phyloP scores from a whole-genome alignment of 805 yeast species.

The Yarrowia yakushimensis region DNA sequence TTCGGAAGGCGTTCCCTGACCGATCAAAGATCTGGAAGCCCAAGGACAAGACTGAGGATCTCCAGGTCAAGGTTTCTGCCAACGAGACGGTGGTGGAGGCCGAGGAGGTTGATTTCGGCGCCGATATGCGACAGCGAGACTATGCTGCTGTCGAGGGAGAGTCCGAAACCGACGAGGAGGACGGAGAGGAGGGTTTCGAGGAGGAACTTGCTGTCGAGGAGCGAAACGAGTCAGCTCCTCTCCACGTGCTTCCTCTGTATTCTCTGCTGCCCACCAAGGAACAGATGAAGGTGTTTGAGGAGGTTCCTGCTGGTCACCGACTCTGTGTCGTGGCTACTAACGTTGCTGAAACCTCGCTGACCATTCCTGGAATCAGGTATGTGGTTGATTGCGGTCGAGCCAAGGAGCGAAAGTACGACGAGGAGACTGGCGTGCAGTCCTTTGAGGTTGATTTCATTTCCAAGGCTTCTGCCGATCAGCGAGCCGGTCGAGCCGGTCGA shows the following conservation, averaged over 20 bases:
- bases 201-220: conserved; percentile 53
- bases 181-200: conserved; percentile 56
- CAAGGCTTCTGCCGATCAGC: conserved; percentile 92
- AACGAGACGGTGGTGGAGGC: conserved; percentile 71
- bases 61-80: conserved; percentile 51
- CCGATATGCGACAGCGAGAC: conserved; percentile 39
- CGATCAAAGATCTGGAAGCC: conserved; percentile 36
- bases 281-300: conserved; percentile 87
- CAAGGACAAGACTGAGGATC: conserved; percentile 28
- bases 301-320: conserved; percentile 81
- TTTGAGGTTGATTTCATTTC: conserved; percentile 89
- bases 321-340: conserved; percentile 93
- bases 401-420: conserved; percentile 79
- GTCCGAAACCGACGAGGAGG: conserved; percentile 44
- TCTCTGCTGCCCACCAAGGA: conserved; percentile 91
- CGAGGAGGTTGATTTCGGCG: conserved; percentile 71
- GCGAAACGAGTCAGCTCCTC: conserved; percentile 70
- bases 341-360: conserved; percentile 95
- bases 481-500: conserved; percentile 97
- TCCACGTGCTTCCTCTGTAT: conserved; percentile 87
- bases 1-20: conserved; percentile 65
- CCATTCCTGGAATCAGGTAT: conserved; percentile 92
- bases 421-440: conserved; percentile 85
- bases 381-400: conserved; percentile 95
- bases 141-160: conserved; percentile 39